Evolutionary conservation across 495 filamentous ascomycete genomes (phyloP).

Genomic region (Podospora australis): DNA sequence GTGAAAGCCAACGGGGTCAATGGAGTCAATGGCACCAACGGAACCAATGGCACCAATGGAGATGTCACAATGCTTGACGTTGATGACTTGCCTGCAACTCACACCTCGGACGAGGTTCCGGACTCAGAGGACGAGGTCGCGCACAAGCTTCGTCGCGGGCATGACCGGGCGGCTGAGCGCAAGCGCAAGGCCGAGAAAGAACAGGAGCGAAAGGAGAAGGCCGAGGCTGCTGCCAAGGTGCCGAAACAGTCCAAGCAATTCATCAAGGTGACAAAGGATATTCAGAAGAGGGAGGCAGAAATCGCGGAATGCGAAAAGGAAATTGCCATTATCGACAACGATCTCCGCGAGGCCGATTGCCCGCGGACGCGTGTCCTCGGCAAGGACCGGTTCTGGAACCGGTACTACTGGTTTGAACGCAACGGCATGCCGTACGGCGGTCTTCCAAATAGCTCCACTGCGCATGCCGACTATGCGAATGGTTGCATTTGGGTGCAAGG

Average conservation of each 20-base stretch:
- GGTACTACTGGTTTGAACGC: slow-evolving; percentile 98
- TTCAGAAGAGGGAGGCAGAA: slow-evolving; percentile 72
- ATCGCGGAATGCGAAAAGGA: slow-evolving; percentile 77
- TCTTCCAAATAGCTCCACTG: slow-evolving; percentile 79
- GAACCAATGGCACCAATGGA: slow-evolving; percentile 41
- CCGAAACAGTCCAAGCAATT: slow-evolving; percentile 82
- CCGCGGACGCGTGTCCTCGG: slow-evolving; percentile 83
- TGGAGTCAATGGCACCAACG: no score
- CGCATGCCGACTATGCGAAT: slow-evolving; percentile 82
- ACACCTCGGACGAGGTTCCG: slow-evolving; percentile 44
- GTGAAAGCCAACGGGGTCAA: no score
- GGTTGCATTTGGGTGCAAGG: slow-evolving; percentile 95
- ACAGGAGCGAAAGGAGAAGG: slow-evolving; percentile 69
- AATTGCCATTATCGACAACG: slow-evolving; percentile 78
- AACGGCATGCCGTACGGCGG: slow-evolving; percentile 97
- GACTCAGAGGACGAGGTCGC: slow-evolving; percentile 54
- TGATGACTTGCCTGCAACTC: slow-evolving; percentile 44
- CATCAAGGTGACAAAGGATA: slow-evolving; percentile 77
- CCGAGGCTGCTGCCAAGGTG: slow-evolving; percentile 73
- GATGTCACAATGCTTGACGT: slow-evolving; percentile 60
- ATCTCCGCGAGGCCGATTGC: slow-evolving; percentile 88
- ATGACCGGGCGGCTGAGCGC: slow-evolving; percentile 68
- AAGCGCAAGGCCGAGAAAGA: slow-evolving; percentile 81
- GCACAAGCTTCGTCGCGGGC: slow-evolving; percentile 70
- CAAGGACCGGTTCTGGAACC: slow-evolving; percentile 93